Percentiles rank a stretch among this genome's conserved stretches.
These are phyloP conservation scores for Hysterium pulicare DNA, from an alignment of 2,329 filamentous ascomycete genomes.

Conservation along the genomic window DNA sequence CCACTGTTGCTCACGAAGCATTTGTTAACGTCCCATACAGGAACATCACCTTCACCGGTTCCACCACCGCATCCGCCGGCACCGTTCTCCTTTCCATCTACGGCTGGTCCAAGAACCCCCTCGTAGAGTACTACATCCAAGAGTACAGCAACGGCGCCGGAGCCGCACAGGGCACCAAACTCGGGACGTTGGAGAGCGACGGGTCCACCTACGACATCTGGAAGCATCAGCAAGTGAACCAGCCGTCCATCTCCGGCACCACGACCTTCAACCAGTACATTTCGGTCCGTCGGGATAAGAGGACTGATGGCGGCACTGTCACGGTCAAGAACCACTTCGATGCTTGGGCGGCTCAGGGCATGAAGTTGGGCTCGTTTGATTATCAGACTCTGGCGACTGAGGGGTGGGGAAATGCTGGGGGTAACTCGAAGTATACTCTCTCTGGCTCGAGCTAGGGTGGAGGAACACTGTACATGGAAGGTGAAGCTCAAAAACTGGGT, in stretches of 20 bases:
- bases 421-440: constrained; percentile 25
- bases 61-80: constrained; percentile 44
- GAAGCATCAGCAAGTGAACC: constrained; percentile 47
- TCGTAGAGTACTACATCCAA: constrained; percentile 60
- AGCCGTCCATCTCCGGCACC: constrained; percentile 54
- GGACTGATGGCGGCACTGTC: constrained; percentile 48
- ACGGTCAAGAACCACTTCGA: constrained; percentile 51
- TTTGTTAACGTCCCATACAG: constrained; percentile 34
- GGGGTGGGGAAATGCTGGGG: constrained; percentile 48
- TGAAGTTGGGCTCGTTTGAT: constrained; percentile 49
- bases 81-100: constrained; percentile 58
- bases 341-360: constrained; percentile 50
- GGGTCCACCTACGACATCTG: constrained; percentile 55
- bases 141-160: constrained; percentile 52
- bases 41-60: constrained; percentile 49
- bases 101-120: constrained; percentile 53
- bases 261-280: constrained; percentile 55
- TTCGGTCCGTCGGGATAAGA: constrained; percentile 50
- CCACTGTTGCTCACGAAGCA: constrained; percentile 7
- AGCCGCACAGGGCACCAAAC: constrained; percentile 39
- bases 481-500: no score
- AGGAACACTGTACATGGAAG: no score
- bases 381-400: constrained; percentile 57
- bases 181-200: constrained; percentile 51
- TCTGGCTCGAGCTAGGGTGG: no score